Conservation (phyloP, 202 grass and related monocot species). For the Musa balbisiana region DNA sequence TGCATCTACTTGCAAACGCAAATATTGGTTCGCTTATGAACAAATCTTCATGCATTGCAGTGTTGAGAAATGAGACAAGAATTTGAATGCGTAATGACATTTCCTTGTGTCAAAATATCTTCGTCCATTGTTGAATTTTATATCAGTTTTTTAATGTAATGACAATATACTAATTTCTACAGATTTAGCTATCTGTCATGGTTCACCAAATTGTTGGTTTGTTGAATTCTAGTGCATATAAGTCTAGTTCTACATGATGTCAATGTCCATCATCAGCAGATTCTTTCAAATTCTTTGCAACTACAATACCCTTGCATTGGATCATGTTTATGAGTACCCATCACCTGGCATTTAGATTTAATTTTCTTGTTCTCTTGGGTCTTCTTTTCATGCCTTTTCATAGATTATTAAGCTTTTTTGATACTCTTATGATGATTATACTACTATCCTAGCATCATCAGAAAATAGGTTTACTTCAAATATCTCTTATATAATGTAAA, state of each 20-base stretch:
- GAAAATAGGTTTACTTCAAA: no score
- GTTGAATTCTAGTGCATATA: neutral
- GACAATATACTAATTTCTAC: neutral
- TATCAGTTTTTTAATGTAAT: neutral
- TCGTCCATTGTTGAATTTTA: neutral
- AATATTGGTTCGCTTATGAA: neutral
- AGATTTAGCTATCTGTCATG: neutral
- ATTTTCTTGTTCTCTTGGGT: no score
- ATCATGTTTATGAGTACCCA: no score
- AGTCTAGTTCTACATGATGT: neutral
- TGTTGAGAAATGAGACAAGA: neutral
- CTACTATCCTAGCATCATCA: no score
- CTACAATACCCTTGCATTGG: no score
- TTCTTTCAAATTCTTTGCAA: neutral
- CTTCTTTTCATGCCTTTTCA: no score
- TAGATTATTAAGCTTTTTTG: no score
- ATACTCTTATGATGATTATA: no score
- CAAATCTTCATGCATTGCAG: neutral
- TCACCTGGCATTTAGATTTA: no score
- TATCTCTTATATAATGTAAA: no score
- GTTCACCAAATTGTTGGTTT: neutral
- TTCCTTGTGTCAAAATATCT: neutral
- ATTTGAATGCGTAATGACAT: neutral
- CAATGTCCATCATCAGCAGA: neutral
- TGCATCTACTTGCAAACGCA: neutral